Evolutionary conservation across 768 basidiomycete genomes (phyloP), one percentile per base, ranked within the genome.

Genomic region (Leccinellum luteum): DNA sequence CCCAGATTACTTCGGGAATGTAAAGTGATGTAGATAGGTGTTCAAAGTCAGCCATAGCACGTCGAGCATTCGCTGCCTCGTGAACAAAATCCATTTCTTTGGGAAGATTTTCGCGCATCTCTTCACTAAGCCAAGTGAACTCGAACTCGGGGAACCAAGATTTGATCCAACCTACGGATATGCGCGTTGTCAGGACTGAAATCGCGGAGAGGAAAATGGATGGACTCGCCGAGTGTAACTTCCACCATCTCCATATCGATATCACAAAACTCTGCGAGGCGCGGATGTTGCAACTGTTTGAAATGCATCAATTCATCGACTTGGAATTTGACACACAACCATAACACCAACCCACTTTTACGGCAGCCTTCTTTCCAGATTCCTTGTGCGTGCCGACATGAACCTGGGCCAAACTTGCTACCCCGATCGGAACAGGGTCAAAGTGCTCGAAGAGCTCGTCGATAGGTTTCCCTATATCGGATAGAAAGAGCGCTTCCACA

Each of bases 131-230:
- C 95, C 94, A 97, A 0, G 86, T 87, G 67, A 96, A 91, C 70
- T 98, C 95, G 64, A 98, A 99, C 54, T 94, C 87, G 1, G 97
- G 97, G 72, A 98, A 98, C 81, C 92, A 85, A 58, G 83, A 83
- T 67, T 95, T 95, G 61, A 99, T 86, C 83, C 92, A 88, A 17
- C 87, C 87, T 86, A 51, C 13, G 48, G 38, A 38, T 45, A 3
- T 17, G 62, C 25, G 53, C 28, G 6, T 49, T 1, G 14, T 34
- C 56, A 25, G 48, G 27, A 9, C 47, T 41, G 17, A 13, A 13
- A 34, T 12, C 32, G 21, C 21, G 27, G 55, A 41, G 32, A 32
- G 25, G 17, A 14, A 5, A 15, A 23, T 63, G 9, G 19, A 51
- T 19, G 21, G 30, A 35, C 79, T 19, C 60, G 86, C 87, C 85